Evolutionary conservation across 768 basidiomycete species (phyloP), one percentile per base, ranked within the genome.

Genomic region (Suillus clintonianus): DNA sequence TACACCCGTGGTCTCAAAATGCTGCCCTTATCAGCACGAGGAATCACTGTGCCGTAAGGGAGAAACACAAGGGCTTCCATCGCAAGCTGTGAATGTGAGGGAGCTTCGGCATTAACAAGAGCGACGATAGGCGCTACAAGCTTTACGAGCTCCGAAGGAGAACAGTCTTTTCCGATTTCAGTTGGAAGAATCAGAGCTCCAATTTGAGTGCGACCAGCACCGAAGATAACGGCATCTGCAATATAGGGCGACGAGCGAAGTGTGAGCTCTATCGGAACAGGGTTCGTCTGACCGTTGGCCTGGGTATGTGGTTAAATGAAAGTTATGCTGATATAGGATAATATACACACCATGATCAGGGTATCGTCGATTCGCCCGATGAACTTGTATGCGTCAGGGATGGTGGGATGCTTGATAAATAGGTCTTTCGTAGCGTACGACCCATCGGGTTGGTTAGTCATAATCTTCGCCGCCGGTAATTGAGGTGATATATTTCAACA

Each of bases 351-450:
- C 72, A 73, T 73, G 1, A 83, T 79, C 13, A 87, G 76, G 0
- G 83, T 86, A 62, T 88, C 86, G 66, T 87, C 86, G 51, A 85
- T 71, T 30, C 86, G 73, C 1, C 86, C 85, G n/a, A 83, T 75
- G 58, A 82, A 83, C 67, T 82, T 84, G 76, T 78, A 85, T 36
- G 73, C 66, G 65, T 68, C 71, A 15, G 70, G 76, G 4, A 68
- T 81, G 71, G 71, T 80, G 0, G 81, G 79, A 62, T 87, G 85
- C 55, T 77, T 77, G 22, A 81, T 67, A 68, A 86, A 83, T 15
- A 86, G 76, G 66, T 88, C 86, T 59, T 80, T 85, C 15, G 84
- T 84, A 2, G 86, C 84, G 67, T 83, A 87, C 0, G 82, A 82
- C 2, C 80, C 81, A 65, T 86, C 85, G 3, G 81, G 79, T 41